These are phyloP conservation scores for Plasmodium sp. DNA, from an alignment of 169 alveolate genomes.

Conservation along the genomic window DNA sequence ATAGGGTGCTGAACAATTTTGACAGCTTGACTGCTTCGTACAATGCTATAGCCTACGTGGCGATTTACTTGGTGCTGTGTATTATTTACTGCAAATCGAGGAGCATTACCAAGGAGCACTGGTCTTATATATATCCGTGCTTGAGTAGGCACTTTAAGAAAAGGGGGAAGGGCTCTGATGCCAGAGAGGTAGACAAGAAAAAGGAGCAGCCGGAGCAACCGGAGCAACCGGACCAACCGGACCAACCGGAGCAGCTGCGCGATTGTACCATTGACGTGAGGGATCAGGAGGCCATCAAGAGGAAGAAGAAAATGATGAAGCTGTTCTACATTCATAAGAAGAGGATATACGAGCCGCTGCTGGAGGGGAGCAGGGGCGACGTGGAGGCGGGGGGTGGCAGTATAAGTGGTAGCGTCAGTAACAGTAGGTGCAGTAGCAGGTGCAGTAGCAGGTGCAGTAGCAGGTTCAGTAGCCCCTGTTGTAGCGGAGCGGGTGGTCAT, in stretches of 20 bases:
- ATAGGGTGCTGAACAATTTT: conserved; percentile 43
- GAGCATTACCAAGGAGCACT: conserved; percentile 26
- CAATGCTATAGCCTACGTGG: conserved; percentile 63
- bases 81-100: conserved; percentile 9
- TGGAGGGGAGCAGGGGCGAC: background rate
- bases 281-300: background rate
- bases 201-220: background rate
- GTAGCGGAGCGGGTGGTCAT: background rate
- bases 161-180: background rate
- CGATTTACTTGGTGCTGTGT: conserved; percentile 28
- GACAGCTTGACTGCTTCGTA: conserved; percentile 69
- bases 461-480: background rate
- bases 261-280: background rate
- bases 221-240: background rate
- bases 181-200: background rate
- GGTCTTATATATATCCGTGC: conserved; percentile 63
- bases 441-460: background rate
- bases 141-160: conserved; percentile 13
- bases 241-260: background rate
- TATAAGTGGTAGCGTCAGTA: background rate
- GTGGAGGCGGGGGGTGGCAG: background rate
- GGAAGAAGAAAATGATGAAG: conserved; percentile 19
- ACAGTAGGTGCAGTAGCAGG: background rate
- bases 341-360: conserved; percentile 46
- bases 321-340: conserved; percentile 34